These are phyloP conservation scores for Didymella sp. DNA, from an alignment of 2,329 filamentous ascomycete genomes.

Conservation along the genomic window DNA sequence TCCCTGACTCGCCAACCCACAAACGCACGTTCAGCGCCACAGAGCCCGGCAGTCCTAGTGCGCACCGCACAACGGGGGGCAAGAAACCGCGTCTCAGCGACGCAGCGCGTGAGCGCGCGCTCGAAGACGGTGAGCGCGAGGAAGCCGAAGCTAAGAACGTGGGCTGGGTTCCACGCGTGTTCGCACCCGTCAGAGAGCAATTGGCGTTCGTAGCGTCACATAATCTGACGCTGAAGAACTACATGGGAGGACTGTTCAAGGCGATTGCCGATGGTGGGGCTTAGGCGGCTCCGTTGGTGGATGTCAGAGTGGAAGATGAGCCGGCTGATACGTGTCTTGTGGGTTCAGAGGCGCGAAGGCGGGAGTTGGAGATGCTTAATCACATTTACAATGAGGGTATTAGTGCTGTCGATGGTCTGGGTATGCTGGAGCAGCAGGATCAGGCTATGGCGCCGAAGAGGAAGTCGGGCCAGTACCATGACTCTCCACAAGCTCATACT, in stretches of 20 bases:
- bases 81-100: slow-evolving; percentile 52
- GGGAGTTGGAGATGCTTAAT: background rate
- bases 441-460: background rate
- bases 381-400: background rate
- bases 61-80: slow-evolving; percentile 46
- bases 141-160: slow-evolving; percentile 59
- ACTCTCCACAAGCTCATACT: background rate
- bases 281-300: slow-evolving; percentile 8
- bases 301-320: background rate
- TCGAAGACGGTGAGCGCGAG: slow-evolving; percentile 47
- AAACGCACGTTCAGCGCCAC: slow-evolving; percentile 43
- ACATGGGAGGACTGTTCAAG: slow-evolving; percentile 47
- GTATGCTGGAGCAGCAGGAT: background rate
- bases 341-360: no score
- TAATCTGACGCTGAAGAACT: slow-evolving; percentile 58
- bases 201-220: slow-evolving; percentile 74
- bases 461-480: background rate
- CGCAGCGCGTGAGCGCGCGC: slow-evolving; percentile 38
- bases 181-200: slow-evolving; percentile 69
- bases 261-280: slow-evolving; percentile 46
- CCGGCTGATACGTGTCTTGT: no score
- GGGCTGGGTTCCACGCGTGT: slow-evolving; percentile 72
- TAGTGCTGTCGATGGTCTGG: background rate
- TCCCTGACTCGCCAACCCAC: slow-evolving; percentile 39
- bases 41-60: slow-evolving; percentile 35